Conservation (phyloP, 2,329 filamentous ascomycete genomes). For the Scytalidium sp. region DNA sequence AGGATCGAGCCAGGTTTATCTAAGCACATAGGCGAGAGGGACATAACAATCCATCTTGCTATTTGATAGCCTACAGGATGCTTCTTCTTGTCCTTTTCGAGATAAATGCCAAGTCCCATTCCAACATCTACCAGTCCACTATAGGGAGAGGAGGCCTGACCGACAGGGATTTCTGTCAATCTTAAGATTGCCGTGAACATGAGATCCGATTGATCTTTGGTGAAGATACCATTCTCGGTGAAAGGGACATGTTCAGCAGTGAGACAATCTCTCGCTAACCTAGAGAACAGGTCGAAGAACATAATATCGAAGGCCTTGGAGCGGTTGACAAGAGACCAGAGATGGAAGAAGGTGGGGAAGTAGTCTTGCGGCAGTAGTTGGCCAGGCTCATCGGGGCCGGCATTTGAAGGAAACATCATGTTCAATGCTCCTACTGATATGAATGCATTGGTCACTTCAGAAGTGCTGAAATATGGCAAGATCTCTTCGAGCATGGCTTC, state of each 20-base stretch:
- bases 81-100: constrained; percentile 92
- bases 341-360: constrained; percentile 89
- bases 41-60: constrained; percentile 89
- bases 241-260: constrained; percentile 74
- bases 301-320: constrained; percentile 84
- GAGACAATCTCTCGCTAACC: constrained; percentile 81
- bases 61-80: constrained; percentile 91
- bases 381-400: constrained; percentile 66
- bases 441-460: constrained; percentile 87
- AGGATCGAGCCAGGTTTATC: constrained; percentile 77
- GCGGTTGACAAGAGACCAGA: constrained; percentile 90
- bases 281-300: constrained; percentile 86
- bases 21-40: constrained; percentile 79
- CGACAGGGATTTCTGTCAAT: constrained; percentile 91
- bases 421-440: constrained; percentile 89
- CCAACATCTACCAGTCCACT: constrained; percentile 75
- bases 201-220: constrained; percentile 83
- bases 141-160: constrained; percentile 92
- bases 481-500: constrained; percentile 79
- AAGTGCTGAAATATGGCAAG: constrained; percentile 86
- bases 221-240: constrained; percentile 85
- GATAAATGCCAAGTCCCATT: constrained; percentile 77
- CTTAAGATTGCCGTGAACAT: constrained; percentile 91
- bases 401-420: constrained; percentile 79
- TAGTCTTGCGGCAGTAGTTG: constrained; percentile 86